Base-by-base conservation (phyloP, 176 grass and related monocot genomes). In the Musa itinerans region DNA sequence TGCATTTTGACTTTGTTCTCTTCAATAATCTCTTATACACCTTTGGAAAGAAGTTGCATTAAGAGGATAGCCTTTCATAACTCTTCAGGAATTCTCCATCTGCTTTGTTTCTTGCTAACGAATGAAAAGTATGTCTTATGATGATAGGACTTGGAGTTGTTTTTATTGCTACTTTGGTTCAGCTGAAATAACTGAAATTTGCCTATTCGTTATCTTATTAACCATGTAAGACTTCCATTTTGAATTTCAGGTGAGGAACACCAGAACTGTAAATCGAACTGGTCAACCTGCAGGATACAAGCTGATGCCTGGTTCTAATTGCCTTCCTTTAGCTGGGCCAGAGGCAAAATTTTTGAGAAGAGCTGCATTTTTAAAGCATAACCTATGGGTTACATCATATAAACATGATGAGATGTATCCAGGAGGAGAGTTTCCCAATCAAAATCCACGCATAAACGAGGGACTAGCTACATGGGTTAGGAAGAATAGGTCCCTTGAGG, bases 241-340 rank as follows among this genome's bases (percentile, higher is more conserved):
- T 54, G 22, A 26, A 61, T 53, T 65, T 49, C 77, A 99, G 96
- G 91, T 99, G 53, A 86, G 91, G 73, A 99, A 99, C 74, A 95
- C 96, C 17, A 79, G 96, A 73, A 87, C 84, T 77, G 96, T 92
- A 52, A 99, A 99, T 80, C 84, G 96, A 54, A 95, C 96, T 0
- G 96, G 96, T 34, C 96, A 99, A 76, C 91, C 96, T 78, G 95
- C 96, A 76, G 91, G 96, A 20, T 99, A 95, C 85, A 99, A 83
- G 76, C 87, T 99, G 0, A 85, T 99, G 20, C 96, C 96, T 29
- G 96, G 96, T 72, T 95, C 94, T 25, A 97, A 97, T 73, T 99
- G 88, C 68, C 68, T 94, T 25, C 90, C 90, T 0, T 61, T 94
- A 21, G 85, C 96, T 77, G 88, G 90, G 54, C 76, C 96, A 0